Conservation (phyloP, 2,329 filamentous ascomycete species). For the Epichloe festucae region DNA sequence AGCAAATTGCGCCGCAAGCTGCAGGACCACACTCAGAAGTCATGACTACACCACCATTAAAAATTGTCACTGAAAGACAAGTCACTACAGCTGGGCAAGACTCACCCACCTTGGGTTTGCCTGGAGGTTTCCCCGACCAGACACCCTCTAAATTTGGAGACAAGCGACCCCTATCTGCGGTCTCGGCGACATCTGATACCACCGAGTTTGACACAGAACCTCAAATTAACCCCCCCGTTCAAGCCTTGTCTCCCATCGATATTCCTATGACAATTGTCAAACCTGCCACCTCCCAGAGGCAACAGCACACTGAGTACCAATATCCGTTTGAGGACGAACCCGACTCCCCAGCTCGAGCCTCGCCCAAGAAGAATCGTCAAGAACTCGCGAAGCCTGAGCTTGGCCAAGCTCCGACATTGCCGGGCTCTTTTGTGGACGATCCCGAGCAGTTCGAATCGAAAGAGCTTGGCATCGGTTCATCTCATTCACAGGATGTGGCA, state of each 20-base stretch:
- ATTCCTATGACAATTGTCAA: conserved; percentile 15
- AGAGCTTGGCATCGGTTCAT: conserved; percentile 6
- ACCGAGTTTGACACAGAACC: conserved; percentile 65
- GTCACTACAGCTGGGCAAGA: conserved; percentile 24
- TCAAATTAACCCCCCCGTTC: conserved; percentile 42
- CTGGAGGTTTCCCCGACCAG: conserved; percentile 43
- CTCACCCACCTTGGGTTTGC: conserved; percentile 55
- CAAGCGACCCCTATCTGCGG: conserved; percentile 41
- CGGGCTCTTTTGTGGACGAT: neutral
- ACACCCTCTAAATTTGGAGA: conserved; percentile 28
- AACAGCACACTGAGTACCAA: conserved; percentile 30
- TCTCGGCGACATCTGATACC: conserved; percentile 45
- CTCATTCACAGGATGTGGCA: conserved; percentile 26
- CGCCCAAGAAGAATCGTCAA: neutral
- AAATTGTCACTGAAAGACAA: neutral
- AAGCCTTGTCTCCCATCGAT: conserved; percentile 16
- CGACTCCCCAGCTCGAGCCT: neutral
- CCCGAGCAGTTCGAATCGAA: neutral
- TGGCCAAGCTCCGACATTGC: neutral
- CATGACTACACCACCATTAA: conserved; percentile 2
- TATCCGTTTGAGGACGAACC: conserved; percentile 37
- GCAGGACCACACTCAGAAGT: neutral
- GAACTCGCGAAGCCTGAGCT: neutral
- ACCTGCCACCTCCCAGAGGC: conserved; percentile 17
- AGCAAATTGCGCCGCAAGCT: neutral